Percentiles rank a stretch among this genome's conserved stretches.
Evolutionary conservation across 345 rosid species (phyloP).

Genomic region (Mallotus nudiflorus): DNA sequence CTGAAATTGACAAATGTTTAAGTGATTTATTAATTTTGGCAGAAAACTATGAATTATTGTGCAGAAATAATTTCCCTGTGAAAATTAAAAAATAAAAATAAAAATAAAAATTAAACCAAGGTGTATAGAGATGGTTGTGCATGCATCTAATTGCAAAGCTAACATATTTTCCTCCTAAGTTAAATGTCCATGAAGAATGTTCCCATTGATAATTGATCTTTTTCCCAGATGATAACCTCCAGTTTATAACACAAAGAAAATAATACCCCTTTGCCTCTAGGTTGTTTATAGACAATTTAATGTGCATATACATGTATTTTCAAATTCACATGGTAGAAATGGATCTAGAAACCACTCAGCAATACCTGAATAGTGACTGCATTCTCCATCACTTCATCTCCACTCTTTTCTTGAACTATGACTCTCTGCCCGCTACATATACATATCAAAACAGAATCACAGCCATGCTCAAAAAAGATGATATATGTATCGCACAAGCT

Average conservation of each 20-base stretch:
- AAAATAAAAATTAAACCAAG: too few relatives aligned
- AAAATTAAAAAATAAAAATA: background rate
- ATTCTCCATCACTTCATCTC: conserved; percentile 48
- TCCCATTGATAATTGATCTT: background rate
- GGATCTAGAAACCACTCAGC: background rate
- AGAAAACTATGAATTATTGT: background rate
- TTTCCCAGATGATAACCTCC: background rate
- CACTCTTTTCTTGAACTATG: conserved; percentile 59
- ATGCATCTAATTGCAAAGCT: background rate
- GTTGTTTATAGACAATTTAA: background rate
- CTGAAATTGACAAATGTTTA: background rate
- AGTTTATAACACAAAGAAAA: background rate
- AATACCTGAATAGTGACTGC: conserved; percentile 80
- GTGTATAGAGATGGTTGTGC: background rate
- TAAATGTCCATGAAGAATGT: too few relatives aligned
- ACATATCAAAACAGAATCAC: conserved; percentile 16
- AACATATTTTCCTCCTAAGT: too few relatives aligned
- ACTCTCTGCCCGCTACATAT: conserved; percentile 79
- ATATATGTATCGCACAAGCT: too few relatives aligned
- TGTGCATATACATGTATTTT: conserved; percentile 12
- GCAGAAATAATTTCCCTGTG: background rate
- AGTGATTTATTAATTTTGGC: background rate
- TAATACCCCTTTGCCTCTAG: background rate
- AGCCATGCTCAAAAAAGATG: background rate
- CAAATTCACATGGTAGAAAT: background rate